Percentiles rank a stretch among this genome's conserved stretches.
Evolutionary conservation across 768 basidiomycete genomes (phyloP).

Genomic region (Termitomyces sp.): DNA sequence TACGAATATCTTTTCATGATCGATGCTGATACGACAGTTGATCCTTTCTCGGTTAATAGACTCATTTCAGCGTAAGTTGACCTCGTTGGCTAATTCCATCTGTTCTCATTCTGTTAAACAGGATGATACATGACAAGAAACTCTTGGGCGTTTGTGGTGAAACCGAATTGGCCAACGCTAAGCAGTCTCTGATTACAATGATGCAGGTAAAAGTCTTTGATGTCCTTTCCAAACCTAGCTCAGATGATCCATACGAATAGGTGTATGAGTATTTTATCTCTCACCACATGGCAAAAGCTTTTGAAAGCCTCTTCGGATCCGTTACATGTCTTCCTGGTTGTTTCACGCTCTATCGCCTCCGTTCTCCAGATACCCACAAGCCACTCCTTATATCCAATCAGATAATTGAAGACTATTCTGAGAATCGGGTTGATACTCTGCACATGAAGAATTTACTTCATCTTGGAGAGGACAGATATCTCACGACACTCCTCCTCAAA

Average conservation of each 20-base stretch:
- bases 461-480: slow-evolving; percentile 97
- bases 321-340: slow-evolving; percentile 99
- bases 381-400: slow-evolving; percentile 90
- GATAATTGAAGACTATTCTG: slow-evolving; percentile 88
- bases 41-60: slow-evolving; percentile 81
- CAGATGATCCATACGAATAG: slow-evolving; percentile 24
- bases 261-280: slow-evolving; percentile 99
- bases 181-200: slow-evolving; percentile 95
- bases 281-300: slow-evolving; percentile 97
- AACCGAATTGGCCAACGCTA: slow-evolving; percentile 87
- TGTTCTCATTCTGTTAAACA: slow-evolving; percentile 23
- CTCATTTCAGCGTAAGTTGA: slow-evolving; percentile 84
- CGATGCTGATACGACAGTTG: slow-evolving; percentile 93
- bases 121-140: slow-evolving; percentile 97
- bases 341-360: slow-evolving; percentile 95
- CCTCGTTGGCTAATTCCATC: neutral
- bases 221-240: neutral
- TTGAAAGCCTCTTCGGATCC: slow-evolving; percentile 94
- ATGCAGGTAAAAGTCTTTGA: slow-evolving; percentile 58
- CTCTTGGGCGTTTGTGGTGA: slow-evolving; percentile 94
- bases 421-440: slow-evolving; percentile 93
- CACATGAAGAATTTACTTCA: slow-evolving; percentile 99
- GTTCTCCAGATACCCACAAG: slow-evolving; percentile 93
- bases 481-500: slow-evolving; percentile 93
- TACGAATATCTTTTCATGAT: slow-evolving; percentile 95